phyloP scores from a whole-genome alignment of 2,329 filamentous ascomycete species.

The Sphaceloma murrayae region DNA sequence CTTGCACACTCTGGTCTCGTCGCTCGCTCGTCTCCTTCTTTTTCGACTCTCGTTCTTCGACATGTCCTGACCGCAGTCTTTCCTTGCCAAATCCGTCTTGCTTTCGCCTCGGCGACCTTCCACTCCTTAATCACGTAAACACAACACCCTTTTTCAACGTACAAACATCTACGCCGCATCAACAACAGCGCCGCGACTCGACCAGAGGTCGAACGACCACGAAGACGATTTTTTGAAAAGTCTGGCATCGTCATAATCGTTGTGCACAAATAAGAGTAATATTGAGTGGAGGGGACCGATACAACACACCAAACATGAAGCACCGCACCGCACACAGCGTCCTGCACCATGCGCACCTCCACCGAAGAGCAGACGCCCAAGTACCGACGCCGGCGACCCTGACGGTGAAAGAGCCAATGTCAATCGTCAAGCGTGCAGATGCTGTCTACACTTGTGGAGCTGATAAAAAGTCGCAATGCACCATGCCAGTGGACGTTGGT shows the following conservation, averaged over 20 bases:
- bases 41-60: background rate
- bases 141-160: slow-evolving; percentile 9
- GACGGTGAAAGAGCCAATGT: slow-evolving; percentile 12
- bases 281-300: background rate
- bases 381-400: background rate
- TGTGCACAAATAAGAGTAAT: background rate
- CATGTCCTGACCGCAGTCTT: slow-evolving; percentile 14
- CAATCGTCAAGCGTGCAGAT: slow-evolving; percentile 7
- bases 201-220: too few species aligned
- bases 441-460: slow-evolving; percentile 10
- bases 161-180: background rate
- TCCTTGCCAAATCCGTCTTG: background rate
- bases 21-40: slow-evolving; percentile 11
- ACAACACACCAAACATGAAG: slow-evolving; percentile 11
- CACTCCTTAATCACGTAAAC: slow-evolving; percentile 13
- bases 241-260: too few species aligned
- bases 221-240: too few species aligned
- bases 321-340: slow-evolving; percentile 5
- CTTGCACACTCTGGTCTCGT: slow-evolving; percentile 6
- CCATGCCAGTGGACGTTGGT: slow-evolving; percentile 48
- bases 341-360: slow-evolving; percentile 15
- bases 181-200: background rate
- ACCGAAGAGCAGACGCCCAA: slow-evolving; percentile 1
- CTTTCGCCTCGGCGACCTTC: slow-evolving; percentile 1
- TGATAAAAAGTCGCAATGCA: slow-evolving; percentile 34